Evolutionary conservation across 108 stramenopile species (phyloP).

Genomic region (Chaetoceros muelleri): DNA sequence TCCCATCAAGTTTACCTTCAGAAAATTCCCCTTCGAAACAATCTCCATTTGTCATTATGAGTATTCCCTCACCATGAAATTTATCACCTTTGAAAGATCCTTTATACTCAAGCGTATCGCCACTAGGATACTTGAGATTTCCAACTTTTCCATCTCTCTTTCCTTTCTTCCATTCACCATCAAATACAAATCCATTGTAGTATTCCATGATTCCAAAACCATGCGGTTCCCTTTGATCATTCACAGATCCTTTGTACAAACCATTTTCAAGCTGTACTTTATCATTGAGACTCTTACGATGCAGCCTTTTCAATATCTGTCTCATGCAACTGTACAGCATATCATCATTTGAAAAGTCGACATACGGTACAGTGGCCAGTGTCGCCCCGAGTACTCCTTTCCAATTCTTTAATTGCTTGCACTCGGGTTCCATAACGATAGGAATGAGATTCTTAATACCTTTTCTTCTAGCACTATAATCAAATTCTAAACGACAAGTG

Average conservation of each 20-base stretch:
- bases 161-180: constrained; percentile 27
- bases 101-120: neutral
- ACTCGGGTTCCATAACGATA: neutral
- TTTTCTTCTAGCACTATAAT: neutral
- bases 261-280: constrained; percentile 13
- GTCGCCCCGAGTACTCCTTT: neutral
- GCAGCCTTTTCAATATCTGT: neutral
- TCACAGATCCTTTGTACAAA: constrained; percentile 27
- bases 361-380: neutral
- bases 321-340: neutral
- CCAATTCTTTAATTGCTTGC: neutral
- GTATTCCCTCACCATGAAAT: neutral
- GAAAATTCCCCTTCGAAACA: neutral
- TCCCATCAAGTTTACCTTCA: neutral
- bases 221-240: constrained; percentile 26
- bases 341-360: neutral
- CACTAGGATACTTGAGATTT: neutral
- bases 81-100: neutral
- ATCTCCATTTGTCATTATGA: neutral
- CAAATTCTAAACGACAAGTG: neutral
- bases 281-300: neutral
- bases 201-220: constrained; percentile 29
- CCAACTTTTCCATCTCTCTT: neutral
- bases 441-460: neutral
- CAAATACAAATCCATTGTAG: constrained; percentile 18